Evolutionary conservation across 2,329 filamentous ascomycete species (phyloP).

Genomic region (Didymosphaeria variabile): DNA sequence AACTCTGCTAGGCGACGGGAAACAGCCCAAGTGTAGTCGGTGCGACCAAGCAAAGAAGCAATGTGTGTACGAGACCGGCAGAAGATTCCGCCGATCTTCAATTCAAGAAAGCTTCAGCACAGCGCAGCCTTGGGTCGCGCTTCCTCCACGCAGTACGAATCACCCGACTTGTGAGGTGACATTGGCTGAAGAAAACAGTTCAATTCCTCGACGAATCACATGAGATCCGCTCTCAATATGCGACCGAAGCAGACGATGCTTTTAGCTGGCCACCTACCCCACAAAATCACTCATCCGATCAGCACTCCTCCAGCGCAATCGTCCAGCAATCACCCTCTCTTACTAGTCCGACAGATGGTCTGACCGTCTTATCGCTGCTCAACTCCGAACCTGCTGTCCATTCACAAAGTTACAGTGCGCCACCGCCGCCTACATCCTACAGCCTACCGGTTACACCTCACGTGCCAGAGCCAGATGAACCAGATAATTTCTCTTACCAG

Average conservation of each 20-base stretch:
- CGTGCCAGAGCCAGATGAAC: conserved; percentile 21
- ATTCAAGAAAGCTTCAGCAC: conserved; percentile 43
- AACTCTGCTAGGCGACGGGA: conserved; percentile 43
- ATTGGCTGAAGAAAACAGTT: conserved; percentile 34
- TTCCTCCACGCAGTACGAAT: conserved; percentile 43
- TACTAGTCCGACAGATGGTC: conserved; percentile 38
- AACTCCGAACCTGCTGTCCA: conserved; percentile 44
- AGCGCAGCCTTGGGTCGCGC: conserved; percentile 46
- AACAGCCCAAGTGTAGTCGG: conserved; percentile 43
- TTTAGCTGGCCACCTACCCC: conserved; percentile 24
- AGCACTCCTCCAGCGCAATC: conserved; percentile 21
- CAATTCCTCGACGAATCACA: conserved; percentile 49
- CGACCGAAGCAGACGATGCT: conserved; percentile 29
- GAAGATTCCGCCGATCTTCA: conserved; percentile 47
- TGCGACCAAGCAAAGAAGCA: conserved; percentile 45
- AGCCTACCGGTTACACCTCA: conserved; percentile 20
- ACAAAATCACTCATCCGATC: conserved; percentile 25
- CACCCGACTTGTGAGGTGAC: background rate
- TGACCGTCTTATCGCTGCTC: conserved; percentile 45
- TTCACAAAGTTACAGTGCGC: conserved; percentile 20
- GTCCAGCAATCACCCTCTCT: conserved; percentile 28
- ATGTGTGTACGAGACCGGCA: conserved; percentile 47
- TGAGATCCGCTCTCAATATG: conserved; percentile 43
- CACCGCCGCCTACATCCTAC: conserved; percentile 28
- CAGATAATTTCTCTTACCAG: conserved; percentile 40